Percentiles rank a stretch among this genome's conserved stretches.
phyloP scores from a whole-genome alignment of 768 basidiomycete species.

The Suillus discolor region DNA sequence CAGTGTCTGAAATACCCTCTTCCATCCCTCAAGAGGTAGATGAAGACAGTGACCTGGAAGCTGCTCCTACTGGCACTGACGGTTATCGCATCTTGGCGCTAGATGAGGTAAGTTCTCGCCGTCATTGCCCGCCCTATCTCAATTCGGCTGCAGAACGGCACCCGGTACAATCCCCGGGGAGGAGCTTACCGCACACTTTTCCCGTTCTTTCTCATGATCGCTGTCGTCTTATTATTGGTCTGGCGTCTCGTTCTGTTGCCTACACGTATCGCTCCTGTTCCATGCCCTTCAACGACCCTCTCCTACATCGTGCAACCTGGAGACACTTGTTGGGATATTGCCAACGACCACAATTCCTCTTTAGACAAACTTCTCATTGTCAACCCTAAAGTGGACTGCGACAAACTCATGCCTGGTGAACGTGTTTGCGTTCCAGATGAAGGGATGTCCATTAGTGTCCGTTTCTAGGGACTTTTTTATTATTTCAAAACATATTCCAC shows the following conservation, averaged over 20 bases:
- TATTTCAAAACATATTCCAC: slow-evolving; percentile 5
- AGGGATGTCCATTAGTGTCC: slow-evolving; percentile 34
- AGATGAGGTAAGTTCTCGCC: slow-evolving; percentile 47
- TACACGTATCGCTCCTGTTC: slow-evolving; percentile 27
- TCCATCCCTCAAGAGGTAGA: slow-evolving; percentile 28
- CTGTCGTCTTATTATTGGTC: slow-evolving; percentile 60
- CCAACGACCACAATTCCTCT: slow-evolving; percentile 47
- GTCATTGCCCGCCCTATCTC: slow-evolving; percentile 6
- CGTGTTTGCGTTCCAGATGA: slow-evolving; percentile 59
- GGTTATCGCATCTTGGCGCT: slow-evolving; percentile 58
- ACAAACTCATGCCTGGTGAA: slow-evolving; percentile 59
- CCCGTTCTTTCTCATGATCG: slow-evolving; percentile 73
- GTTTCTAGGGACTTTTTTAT: slow-evolving; percentile 19
- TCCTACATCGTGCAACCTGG: slow-evolving; percentile 56
- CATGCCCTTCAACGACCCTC: slow-evolving; percentile 38
- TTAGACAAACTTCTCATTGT: slow-evolving; percentile 53
- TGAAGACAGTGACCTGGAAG: slow-evolving; percentile 53
- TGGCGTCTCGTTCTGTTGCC: slow-evolving; percentile 58
- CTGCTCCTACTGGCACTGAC: slow-evolving; percentile 52
- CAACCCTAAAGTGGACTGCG: slow-evolving; percentile 58
- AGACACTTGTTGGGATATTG: slow-evolving; percentile 69
- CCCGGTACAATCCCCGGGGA: slow-evolving; percentile 36
- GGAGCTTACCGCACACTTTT: slow-evolving; percentile 61
- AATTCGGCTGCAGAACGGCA: slow-evolving; percentile 34
- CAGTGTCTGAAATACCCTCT: slow-evolving; percentile 35